Evolutionary conservation across 75 land plant species (phyloP), one percentile per base, ranked within the genome.

Genomic region (Picea glauca): DNA sequence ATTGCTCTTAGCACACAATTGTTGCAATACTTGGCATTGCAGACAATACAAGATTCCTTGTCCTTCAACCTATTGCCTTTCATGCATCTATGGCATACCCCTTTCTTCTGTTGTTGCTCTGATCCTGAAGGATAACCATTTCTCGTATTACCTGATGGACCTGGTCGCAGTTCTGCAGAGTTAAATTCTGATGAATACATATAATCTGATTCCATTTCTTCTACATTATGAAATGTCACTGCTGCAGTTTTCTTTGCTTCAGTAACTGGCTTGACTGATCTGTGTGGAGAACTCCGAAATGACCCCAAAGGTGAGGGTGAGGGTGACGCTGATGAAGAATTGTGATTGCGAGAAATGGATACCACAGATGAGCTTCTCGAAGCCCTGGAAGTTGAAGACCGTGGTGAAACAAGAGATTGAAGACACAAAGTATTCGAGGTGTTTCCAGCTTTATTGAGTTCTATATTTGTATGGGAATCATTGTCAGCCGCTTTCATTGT

Each of bases 1-100:
- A 96, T 96, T 26, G 92, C 97, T 73, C 81, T 79, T 33, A 94
- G 87, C 72, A 96, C 86, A 82, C 99, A 96, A 72, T 85, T 92
- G 60, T 90, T 84, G 78, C 99, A 96, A 79, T 89, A 94, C 80
- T 85, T 94, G 17, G 95, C 88, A 80, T 84, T 85, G 76, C 99
- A 96, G 20, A 92, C 94, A 60, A 96, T 78, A 76, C 99, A 96
- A 0, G 82, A 82, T 82, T 96, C 99, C 78, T 88, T 96, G 11
- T 94, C 95, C 81, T 85, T 84, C 68, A 90, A 80, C 23, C 90
- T 68, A 72, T 74, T 87, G 43, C 89, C 93, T 84, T 88, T 95
- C 31, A 75, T 75, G 75, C 99, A 98, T 38, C 88, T 61, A 82
- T 88, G 79, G 76, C 99, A 98, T 13, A 92, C 81, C 2, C 96